Conservation (phyloP, 768 basidiomycete genomes). For the Suillus lakei region DNA sequence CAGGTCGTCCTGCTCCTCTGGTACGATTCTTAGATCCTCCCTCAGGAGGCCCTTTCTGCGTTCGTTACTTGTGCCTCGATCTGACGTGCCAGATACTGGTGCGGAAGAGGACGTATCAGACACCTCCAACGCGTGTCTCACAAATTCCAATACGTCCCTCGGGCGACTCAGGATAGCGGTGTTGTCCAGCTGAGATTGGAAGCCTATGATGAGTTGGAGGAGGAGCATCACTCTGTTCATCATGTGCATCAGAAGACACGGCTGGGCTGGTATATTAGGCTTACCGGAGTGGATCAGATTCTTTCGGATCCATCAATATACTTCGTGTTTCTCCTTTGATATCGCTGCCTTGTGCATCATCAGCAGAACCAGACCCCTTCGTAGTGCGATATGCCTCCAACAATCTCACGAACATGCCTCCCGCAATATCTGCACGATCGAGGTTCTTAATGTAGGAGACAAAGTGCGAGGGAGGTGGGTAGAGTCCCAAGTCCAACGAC, state of each 20-base stretch:
- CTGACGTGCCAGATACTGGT: slow-evolving; percentile 10
- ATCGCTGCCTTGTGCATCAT: slow-evolving; percentile 20
- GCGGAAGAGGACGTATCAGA: slow-evolving; percentile 11
- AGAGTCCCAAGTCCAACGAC: slow-evolving; percentile 55
- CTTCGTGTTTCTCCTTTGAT: slow-evolving; percentile 36
- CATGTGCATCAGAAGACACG: background rate
- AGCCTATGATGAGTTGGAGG: slow-evolving; percentile 81
- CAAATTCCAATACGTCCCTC: slow-evolving; percentile 77
- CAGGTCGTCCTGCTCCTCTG: slow-evolving; percentile 41
- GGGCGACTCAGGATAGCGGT: slow-evolving; percentile 66
- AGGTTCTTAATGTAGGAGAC: slow-evolving; percentile 67
- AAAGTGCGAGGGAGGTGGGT: slow-evolving; percentile 77
- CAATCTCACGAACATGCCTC: slow-evolving; percentile 73
- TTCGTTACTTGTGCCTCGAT: slow-evolving; percentile 5
- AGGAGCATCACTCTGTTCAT: slow-evolving; percentile 54
- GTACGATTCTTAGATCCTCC: slow-evolving; percentile 43
- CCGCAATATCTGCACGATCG: slow-evolving; percentile 70
- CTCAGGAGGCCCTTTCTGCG: slow-evolving; percentile 29
- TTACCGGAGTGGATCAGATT: slow-evolving; percentile 59
- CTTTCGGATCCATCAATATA: slow-evolving; percentile 16
- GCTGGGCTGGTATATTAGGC: slow-evolving; percentile 11
- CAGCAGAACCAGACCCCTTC: background rate
- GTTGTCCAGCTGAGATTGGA: slow-evolving; percentile 72
- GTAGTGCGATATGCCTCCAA: slow-evolving; percentile 66
- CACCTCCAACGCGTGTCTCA: slow-evolving; percentile 76